A percentile compares a stretch with the other conserved stretches of the same genome.
Evolutionary conservation across 306 rosid species (phyloP).

Genomic region (Pterocarpus santalinus): DNA sequence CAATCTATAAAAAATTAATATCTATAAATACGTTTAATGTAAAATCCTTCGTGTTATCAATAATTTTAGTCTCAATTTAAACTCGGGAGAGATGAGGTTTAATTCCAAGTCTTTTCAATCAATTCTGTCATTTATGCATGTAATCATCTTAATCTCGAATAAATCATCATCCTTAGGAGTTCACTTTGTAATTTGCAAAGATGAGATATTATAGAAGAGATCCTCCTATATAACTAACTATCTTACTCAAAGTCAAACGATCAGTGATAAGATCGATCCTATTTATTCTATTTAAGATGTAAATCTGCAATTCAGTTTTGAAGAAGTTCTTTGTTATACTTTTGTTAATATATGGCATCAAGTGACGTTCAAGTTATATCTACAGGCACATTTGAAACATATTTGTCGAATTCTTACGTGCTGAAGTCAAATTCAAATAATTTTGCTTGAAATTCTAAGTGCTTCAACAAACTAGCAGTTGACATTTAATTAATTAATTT

Average conservation of each 20-base stretch:
- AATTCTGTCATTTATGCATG: no score
- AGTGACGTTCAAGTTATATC: conserved; percentile 17
- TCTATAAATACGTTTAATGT: no score
- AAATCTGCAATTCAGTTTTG: background rate
- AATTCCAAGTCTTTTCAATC: no score
- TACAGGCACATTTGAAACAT: background rate
- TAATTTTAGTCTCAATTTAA: no score
- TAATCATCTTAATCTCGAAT: no score
- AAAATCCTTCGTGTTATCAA: no score
- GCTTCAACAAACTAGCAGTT: conserved; percentile 7
- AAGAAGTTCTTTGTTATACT: background rate
- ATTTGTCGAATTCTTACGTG: background rate
- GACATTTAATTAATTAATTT: conserved; percentile 9
- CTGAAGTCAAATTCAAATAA: conserved; percentile 24
- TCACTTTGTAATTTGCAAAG: conserved; percentile 3
- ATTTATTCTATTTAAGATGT: background rate
- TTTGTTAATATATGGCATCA: background rate
- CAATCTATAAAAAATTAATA: no score
- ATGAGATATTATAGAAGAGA: conserved; percentile 1
- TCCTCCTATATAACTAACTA: conserved; percentile 23
- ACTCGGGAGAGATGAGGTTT: no score
- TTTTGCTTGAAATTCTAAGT: conserved; percentile 22
- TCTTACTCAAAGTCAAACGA: conserved; percentile 38
- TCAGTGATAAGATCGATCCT: background rate
- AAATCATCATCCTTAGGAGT: background rate